Evolutionary conservation across 805 yeast genomes (phyloP), one percentile per base, ranked within the genome.

Genomic region (Saturnispora quitensis): DNA sequence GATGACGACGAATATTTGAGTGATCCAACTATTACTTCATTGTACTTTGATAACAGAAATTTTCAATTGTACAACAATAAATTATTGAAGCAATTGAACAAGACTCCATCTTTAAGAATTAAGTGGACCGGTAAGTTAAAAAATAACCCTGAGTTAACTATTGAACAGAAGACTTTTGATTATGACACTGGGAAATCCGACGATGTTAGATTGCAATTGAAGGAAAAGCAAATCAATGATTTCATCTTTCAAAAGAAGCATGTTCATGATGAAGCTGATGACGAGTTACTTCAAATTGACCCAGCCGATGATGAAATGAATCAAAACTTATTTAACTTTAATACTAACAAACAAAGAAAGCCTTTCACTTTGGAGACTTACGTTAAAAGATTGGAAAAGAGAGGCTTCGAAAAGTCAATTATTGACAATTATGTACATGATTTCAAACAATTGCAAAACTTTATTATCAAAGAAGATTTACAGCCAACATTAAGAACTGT

Each of bases 11-110:
- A 68, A 50, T 76, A 70, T 51, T 62, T 73, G 13, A 68, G 76
- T 25, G 97, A 90, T 61, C 97, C 97, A 20, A 81, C 80, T 7
- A 85, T 91, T 58, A 86, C 95, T 35, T 82, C 93, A 15, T 70
- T 91, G 55, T 91, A 91, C 70, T 87, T 93, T 64, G 99, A 91
- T 67, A 89, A 86, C 62, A 74, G 79, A 18, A 72, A 80, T 54
- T 89, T 91, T 62, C 95, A 88, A 60, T 72, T 91, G 55, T 91
- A 93, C 73, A 89, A 90, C 68, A 80, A 84, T 62, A 88, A 89
- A 68, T 73, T 91, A 58, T 75, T 83, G 56, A 88, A 86, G 63
- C 75, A 77, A 50, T 54, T 67, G 52, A 77, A 78, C 56, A 77
- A 78, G 51, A 74, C 78, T 7, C 85, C 95, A 1, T 84, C 96